phyloP scores from a whole-genome alignment of 1,284 basidiomycete species.

The Butyriboletus appendiculatus region DNA sequence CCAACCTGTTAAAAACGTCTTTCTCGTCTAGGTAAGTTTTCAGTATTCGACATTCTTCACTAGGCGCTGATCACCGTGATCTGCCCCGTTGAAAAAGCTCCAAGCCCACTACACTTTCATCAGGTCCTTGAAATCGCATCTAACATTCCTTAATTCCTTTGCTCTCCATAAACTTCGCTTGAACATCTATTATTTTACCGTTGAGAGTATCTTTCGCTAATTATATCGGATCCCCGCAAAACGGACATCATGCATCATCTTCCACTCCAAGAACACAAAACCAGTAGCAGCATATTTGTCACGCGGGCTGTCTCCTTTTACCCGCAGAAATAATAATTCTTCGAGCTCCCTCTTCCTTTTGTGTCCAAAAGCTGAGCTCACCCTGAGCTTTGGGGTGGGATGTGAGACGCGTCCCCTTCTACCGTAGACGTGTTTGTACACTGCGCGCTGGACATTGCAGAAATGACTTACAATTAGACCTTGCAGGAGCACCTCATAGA shows the following conservation, averaged over 20 bases:
- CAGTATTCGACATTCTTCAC: background rate
- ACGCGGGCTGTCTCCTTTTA: slow-evolving; percentile 30
- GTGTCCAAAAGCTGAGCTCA: slow-evolving; percentile 60
- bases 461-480: slow-evolving; percentile 66
- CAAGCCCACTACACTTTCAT: slow-evolving; percentile 10
- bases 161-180: background rate
- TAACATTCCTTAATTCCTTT: slow-evolving; percentile 9
- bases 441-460: background rate
- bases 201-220: slow-evolving; percentile 14
- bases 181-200: slow-evolving; percentile 12
- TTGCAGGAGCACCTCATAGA: slow-evolving; percentile 79
- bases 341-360: slow-evolving; percentile 55
- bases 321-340: slow-evolving; percentile 51
- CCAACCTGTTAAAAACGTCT: slow-evolving; percentile 63
- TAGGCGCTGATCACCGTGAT: slow-evolving; percentile 5
- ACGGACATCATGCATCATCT: slow-evolving; percentile 17
- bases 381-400: slow-evolving; percentile 60
- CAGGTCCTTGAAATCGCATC: slow-evolving; percentile 15
- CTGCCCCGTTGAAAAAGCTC: slow-evolving; percentile 14
- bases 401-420: slow-evolving; percentile 53
- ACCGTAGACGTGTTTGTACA: slow-evolving; percentile 4
- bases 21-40: slow-evolving; percentile 48
- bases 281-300: slow-evolving; percentile 18
- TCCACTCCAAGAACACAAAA: slow-evolving; percentile 13
- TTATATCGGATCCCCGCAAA: slow-evolving; percentile 23